These are phyloP conservation scores for Mangifera indica DNA, from an alignment of 345 rosid genomes.

Conservation along the genomic window DNA sequence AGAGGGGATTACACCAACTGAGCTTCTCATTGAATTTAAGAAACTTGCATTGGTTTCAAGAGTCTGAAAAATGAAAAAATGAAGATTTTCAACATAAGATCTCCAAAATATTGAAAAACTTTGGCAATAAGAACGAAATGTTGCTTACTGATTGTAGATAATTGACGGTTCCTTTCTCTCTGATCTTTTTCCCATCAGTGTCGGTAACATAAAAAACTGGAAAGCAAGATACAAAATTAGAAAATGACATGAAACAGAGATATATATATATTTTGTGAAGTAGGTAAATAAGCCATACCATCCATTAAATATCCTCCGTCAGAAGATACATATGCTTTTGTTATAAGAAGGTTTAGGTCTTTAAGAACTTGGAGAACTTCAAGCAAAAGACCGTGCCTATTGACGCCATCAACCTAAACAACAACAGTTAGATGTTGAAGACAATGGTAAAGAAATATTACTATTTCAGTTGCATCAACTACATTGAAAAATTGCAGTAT, in stretches of 20 bases:
- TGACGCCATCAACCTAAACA: conserved; percentile 41
- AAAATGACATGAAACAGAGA: background rate
- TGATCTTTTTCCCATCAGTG: conserved; percentile 26
- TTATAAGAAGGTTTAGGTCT: conserved; percentile 45
- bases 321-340: conserved; percentile 50
- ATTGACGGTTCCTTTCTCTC: conserved; percentile 19
- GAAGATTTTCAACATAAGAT: background rate
- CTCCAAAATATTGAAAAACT: background rate
- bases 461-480: background rate
- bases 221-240: background rate
- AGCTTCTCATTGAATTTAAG: conserved; percentile 33
- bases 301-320: conserved; percentile 64
- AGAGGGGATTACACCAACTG: conserved; percentile 35
- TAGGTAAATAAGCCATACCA: conserved; percentile 24
- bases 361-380: conserved; percentile 48
- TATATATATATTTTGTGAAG: background rate
- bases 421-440: background rate
- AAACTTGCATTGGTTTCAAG: conserved; percentile 34
- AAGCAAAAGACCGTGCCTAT: conserved; percentile 47
- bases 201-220: conserved; percentile 43
- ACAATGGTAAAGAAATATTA: background rate
- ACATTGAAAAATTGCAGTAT: background rate
- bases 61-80: conserved; percentile 29
- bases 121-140: background rate
- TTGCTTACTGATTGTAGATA: conserved; percentile 36